phyloP scores from a whole-genome alignment of 352 stramenopile species.

The Thraustochytrium striatum region DNA sequence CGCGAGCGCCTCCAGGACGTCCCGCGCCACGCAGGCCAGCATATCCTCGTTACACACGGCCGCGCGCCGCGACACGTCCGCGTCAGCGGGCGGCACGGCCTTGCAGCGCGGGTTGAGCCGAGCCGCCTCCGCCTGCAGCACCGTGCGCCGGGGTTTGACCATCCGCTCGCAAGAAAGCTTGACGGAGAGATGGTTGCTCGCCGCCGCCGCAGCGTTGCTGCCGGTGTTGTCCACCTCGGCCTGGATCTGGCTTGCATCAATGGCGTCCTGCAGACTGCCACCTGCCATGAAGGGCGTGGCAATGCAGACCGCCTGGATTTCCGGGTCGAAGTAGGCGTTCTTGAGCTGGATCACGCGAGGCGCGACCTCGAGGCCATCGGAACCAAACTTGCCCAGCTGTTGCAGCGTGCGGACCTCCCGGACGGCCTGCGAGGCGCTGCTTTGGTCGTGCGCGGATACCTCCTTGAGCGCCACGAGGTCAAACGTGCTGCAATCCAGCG shows the following conservation, averaged over 20 bases:
- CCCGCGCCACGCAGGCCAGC: conserved; percentile 5
- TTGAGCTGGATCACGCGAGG: background rate
- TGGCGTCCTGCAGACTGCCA: conserved; percentile 4
- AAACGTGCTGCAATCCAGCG: conserved; percentile 78
- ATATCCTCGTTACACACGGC: conserved; percentile 23
- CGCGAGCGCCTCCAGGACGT: conserved; percentile 14
- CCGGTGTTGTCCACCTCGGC: no score
- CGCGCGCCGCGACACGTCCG: no score
- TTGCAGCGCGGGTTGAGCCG: no score
- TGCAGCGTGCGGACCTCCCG: conserved; percentile 27
- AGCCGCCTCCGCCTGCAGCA: no score
- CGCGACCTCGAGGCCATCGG: background rate
- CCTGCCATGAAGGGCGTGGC: background rate
- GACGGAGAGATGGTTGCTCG: no score
- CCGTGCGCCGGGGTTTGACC: no score
- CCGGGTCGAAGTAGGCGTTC: conserved; percentile 23
- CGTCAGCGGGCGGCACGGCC: no score
- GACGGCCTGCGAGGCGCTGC: background rate
- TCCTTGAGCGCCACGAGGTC: conserved; percentile 81
- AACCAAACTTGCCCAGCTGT: background rate
- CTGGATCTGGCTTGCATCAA: no score
- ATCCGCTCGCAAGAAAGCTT: no score
- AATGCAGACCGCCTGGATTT: background rate
- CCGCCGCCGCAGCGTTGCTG: no score
- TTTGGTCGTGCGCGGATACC: conserved; percentile 55